Conservation (phyloP, 345 rosid genomes). For the Pseudoturritis turrita region DNA sequence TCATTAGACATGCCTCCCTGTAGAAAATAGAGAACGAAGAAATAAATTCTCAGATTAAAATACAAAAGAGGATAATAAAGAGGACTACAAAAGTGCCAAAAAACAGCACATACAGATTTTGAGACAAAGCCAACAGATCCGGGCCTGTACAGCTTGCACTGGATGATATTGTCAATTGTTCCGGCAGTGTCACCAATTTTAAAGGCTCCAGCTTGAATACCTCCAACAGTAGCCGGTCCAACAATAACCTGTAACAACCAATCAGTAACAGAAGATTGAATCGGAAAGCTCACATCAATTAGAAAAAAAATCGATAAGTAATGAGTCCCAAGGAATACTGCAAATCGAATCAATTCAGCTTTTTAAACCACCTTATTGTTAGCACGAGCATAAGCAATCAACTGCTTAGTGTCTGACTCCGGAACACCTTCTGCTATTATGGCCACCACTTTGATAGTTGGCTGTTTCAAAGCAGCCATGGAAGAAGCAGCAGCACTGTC, state of each 20-base stretch:
- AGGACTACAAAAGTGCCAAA: slow-evolving; percentile 12
- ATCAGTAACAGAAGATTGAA: neutral
- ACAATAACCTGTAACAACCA: slow-evolving; percentile 72
- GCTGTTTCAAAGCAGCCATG: slow-evolving; percentile 91
- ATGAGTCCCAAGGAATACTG: neutral
- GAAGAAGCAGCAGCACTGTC: slow-evolving; percentile 94
- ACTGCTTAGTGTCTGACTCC: slow-evolving; percentile 86
- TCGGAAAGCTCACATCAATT: too few species aligned
- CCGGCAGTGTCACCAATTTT: slow-evolving; percentile 99
- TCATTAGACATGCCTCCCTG: slow-evolving; percentile 99
- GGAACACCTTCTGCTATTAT: slow-evolving; percentile 99
- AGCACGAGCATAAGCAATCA: slow-evolving; percentile 87
- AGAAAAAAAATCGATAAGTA: neutral
- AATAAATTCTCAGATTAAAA: neutral
- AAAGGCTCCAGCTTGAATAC: slow-evolving; percentile 97
- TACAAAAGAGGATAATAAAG: neutral
- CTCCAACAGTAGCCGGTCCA: slow-evolving; percentile 99
- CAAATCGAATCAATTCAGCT: neutral
- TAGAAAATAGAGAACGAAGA: neutral
- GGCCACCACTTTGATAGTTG: slow-evolving; percentile 90
- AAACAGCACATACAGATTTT: slow-evolving; percentile 66
- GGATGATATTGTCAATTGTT: slow-evolving; percentile 86
- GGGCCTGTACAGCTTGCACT: slow-evolving; percentile 93
- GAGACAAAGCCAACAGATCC: slow-evolving; percentile 99
- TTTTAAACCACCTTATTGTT: slow-evolving; percentile 69